These are phyloP conservation scores for Penicillium sp. DNA, from an alignment of 2,329 filamentous ascomycete genomes.

Conservation along the genomic window DNA sequence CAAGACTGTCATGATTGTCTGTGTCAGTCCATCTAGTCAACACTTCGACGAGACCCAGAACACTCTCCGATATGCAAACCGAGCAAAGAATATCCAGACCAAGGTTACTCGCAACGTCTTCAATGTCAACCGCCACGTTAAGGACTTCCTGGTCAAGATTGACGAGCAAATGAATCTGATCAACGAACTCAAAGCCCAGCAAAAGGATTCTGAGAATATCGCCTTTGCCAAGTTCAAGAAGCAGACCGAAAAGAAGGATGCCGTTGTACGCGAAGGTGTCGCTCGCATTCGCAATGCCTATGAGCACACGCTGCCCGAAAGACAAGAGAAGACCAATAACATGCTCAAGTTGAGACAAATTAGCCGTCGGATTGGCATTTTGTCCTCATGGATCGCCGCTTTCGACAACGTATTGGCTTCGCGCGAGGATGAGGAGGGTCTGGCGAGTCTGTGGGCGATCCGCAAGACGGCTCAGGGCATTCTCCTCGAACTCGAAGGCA, in stretches of 20 bases:
- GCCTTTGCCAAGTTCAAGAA: slow-evolving; percentile 90
- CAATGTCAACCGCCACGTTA: slow-evolving; percentile 98
- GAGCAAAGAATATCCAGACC: slow-evolving; percentile 98
- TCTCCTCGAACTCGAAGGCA: slow-evolving; percentile 82
- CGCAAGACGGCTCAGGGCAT: slow-evolving; percentile 88
- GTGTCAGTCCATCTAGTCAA: slow-evolving; percentile 90
- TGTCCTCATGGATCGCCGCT: slow-evolving; percentile 90
- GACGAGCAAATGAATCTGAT: slow-evolving; percentile 98
- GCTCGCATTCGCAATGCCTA: slow-evolving; percentile 77
- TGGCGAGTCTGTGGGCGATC: slow-evolving; percentile 69
- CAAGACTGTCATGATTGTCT: slow-evolving; percentile 99
- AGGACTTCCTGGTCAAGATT: slow-evolving; percentile 98
- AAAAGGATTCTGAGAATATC: slow-evolving; percentile 79
- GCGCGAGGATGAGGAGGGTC: slow-evolving; percentile 64
- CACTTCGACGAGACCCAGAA: slow-evolving; percentile 99
- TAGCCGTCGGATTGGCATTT: slow-evolving; percentile 76
- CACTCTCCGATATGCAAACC: slow-evolving; percentile 92
- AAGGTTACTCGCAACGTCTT: slow-evolving; percentile 99
- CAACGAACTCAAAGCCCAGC: slow-evolving; percentile 89
- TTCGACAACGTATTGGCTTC: slow-evolving; percentile 80
- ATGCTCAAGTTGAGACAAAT: slow-evolving; percentile 82
- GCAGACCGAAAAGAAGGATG: slow-evolving; percentile 79
- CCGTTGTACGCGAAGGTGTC: slow-evolving; percentile 72
- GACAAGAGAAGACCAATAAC: slow-evolving; percentile 72
- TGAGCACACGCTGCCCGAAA: slow-evolving; percentile 73